These are phyloP conservation scores for Dryadomyces quercus-mongolicae DNA, from an alignment of 2,329 filamentous ascomycete genomes.

Conservation along the genomic window DNA sequence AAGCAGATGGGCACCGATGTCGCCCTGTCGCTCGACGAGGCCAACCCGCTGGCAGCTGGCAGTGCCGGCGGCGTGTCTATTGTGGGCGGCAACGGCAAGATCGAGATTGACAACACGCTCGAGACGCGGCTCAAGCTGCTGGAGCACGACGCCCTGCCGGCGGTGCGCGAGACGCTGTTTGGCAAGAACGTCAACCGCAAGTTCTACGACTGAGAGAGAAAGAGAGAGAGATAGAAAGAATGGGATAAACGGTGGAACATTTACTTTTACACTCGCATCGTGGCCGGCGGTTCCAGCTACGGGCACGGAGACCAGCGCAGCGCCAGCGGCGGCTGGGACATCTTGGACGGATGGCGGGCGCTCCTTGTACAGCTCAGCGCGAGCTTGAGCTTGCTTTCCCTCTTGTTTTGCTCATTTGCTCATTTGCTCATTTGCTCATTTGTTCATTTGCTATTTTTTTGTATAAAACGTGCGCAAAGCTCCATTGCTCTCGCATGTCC, in stretches of 20 bases:
- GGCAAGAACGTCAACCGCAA: constrained; percentile 91
- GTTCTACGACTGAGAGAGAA: constrained; percentile 63
- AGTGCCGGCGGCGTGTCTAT: constrained; percentile 78
- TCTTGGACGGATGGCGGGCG: neutral
- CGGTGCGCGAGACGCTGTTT: constrained; percentile 76
- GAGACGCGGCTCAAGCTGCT: constrained; percentile 81
- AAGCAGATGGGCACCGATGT: constrained; percentile 59
- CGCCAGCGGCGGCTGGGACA: neutral
- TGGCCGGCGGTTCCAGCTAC: neutral
- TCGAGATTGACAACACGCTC: constrained; percentile 97
- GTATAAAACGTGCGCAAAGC: no score
- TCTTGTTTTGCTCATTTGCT: neutral
- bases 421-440: neutral
- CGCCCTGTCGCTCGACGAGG: constrained; percentile 62
- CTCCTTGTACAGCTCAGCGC: neutral
- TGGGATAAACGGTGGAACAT: no score
- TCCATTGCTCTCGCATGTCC: no score
- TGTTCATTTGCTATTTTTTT: no score
- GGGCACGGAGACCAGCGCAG: neutral
- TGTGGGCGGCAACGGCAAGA: constrained; percentile 76
- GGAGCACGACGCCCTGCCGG: constrained; percentile 73
- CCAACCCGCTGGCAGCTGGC: constrained; percentile 51
- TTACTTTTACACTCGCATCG: neutral
- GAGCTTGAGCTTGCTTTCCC: neutral
- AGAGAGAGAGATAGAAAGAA: neutral